Conservation (phyloP, 2,329 filamentous ascomycete genomes). For the Trichoderma citrinoviride region DNA sequence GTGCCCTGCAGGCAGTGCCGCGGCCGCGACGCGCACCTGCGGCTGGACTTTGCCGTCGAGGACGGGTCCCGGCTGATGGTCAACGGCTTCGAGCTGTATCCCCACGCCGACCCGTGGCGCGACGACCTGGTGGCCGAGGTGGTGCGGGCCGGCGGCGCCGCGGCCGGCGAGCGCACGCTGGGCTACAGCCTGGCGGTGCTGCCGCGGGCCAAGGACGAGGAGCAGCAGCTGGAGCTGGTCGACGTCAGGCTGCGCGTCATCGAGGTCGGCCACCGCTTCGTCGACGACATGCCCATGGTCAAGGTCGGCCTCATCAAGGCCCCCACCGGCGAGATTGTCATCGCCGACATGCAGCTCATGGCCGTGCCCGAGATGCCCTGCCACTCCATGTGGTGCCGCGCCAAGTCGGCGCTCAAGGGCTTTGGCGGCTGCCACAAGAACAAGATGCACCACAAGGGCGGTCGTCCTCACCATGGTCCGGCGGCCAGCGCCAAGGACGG, state of each 20-base stretch:
- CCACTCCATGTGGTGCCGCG: slow-evolving; percentile 51
- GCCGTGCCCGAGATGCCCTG: slow-evolving; percentile 35
- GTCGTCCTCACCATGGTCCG: not conserved
- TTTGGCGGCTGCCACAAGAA: slow-evolving; percentile 29
- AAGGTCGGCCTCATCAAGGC: slow-evolving; percentile 62
- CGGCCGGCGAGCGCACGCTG: slow-evolving; percentile 39
- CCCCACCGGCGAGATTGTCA: slow-evolving; percentile 52
- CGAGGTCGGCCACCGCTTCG: slow-evolving; percentile 55
- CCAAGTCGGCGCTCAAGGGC: slow-evolving; percentile 38
- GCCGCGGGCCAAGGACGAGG: slow-evolving; percentile 47
- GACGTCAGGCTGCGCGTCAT: slow-evolving; percentile 57
- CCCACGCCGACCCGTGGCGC: slow-evolving; percentile 47
- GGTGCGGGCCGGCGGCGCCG: slow-evolving; percentile 39
- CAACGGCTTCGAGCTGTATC: slow-evolving; percentile 62
- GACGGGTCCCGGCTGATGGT: slow-evolving; percentile 50
- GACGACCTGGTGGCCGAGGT: slow-evolving; percentile 47
- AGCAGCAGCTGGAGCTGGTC: slow-evolving; percentile 52
- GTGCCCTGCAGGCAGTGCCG: slow-evolving; percentile 56
- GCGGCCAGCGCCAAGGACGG: not conserved
- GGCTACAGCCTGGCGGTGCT: slow-evolving; percentile 49
- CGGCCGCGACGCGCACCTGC: slow-evolving; percentile 45
- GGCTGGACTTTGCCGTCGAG: slow-evolving; percentile 55
- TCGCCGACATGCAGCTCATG: slow-evolving; percentile 47
- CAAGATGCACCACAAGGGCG: not conserved
- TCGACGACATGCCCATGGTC: slow-evolving; percentile 54